These are phyloP conservation scores for Peronospora farinosa DNA, from an alignment of 352 stramenopile genomes.

Conservation along the genomic window DNA sequence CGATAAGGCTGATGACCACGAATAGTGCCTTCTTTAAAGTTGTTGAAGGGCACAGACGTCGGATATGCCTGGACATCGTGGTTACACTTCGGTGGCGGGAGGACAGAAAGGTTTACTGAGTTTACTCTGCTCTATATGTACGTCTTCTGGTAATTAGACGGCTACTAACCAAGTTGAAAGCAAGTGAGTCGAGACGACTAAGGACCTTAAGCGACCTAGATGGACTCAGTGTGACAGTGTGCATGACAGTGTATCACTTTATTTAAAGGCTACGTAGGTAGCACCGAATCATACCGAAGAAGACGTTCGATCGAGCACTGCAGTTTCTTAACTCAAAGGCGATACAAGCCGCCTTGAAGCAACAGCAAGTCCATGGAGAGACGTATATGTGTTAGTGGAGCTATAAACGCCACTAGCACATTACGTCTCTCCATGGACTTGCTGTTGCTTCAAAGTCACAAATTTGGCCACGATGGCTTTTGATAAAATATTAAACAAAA, in stretches of 20 bases:
- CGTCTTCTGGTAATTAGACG: too few relatives aligned
- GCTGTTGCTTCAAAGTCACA: conserved; percentile 1
- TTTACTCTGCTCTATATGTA: too few relatives aligned
- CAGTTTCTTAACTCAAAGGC: conserved; percentile 47
- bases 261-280: conserved; percentile 58
- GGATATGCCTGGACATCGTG: too few relatives aligned
- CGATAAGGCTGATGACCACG: too few relatives aligned
- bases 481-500: conserved; percentile 34
- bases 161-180: too few relatives aligned
- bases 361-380: conserved; percentile 5
- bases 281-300: conserved; percentile 35
- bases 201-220: conserved; percentile 49
- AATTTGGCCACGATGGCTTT: conserved; percentile 14
- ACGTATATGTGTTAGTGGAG: neutral
- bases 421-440: conserved; percentile 46
- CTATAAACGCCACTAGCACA: conserved; percentile 27
- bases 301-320: conserved; percentile 43
- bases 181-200: too few relatives aligned
- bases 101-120: too few relatives aligned
- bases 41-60: too few relatives aligned
- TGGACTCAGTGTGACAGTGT: conserved; percentile 52
- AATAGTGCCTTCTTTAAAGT: too few relatives aligned
- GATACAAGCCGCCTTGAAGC: conserved; percentile 23
- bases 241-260: conserved; percentile 64
- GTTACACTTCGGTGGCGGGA: too few relatives aligned